Percentiles rank a stretch among this genome's conserved stretches.
Evolutionary conservation across 1,284 basidiomycete species (phyloP).

Genomic region (Fomitopsis betulina): DNA sequence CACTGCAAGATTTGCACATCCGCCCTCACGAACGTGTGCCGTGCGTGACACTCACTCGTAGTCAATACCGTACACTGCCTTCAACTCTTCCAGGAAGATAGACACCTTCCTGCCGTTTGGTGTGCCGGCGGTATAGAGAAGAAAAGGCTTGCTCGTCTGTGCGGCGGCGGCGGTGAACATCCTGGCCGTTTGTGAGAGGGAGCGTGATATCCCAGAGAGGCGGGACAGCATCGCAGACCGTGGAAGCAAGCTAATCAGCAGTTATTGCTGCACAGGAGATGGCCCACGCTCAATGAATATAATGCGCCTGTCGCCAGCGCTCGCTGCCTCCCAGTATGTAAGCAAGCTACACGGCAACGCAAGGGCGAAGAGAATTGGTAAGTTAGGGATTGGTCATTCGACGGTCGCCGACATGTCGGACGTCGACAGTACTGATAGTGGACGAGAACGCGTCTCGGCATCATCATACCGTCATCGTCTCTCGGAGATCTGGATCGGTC

Average conservation of each 20-base stretch:
- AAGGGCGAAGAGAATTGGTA: neutral
- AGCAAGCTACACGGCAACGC: neutral
- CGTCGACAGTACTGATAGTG: no score
- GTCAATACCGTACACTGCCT: constrained; percentile 19
- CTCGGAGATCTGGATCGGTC: no score
- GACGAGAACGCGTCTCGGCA: no score
- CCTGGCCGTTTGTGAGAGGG: constrained; percentile 1
- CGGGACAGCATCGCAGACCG: constrained; percentile 4
- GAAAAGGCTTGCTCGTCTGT: constrained; percentile 38
- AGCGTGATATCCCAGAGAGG: constrained; percentile 1
- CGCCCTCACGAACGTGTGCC: no score
- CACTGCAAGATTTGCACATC: constrained; percentile 24
- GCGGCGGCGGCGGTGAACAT: constrained; percentile 13
- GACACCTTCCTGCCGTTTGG: constrained; percentile 61
- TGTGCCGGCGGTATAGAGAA: constrained; percentile 60
- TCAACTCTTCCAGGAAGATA: constrained; percentile 24
- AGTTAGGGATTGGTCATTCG: neutral
- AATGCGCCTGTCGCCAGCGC: no score
- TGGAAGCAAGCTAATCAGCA: neutral
- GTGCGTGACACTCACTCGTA: constrained; percentile 19
- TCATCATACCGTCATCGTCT: no score
- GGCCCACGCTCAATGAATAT: neutral
- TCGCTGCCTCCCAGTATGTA: neutral
- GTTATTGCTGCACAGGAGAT: no score
- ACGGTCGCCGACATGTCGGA: neutral